Evolutionary conservation across 2,329 filamentous ascomycete genomes (phyloP).

Genomic region (Fusarium sp.): DNA sequence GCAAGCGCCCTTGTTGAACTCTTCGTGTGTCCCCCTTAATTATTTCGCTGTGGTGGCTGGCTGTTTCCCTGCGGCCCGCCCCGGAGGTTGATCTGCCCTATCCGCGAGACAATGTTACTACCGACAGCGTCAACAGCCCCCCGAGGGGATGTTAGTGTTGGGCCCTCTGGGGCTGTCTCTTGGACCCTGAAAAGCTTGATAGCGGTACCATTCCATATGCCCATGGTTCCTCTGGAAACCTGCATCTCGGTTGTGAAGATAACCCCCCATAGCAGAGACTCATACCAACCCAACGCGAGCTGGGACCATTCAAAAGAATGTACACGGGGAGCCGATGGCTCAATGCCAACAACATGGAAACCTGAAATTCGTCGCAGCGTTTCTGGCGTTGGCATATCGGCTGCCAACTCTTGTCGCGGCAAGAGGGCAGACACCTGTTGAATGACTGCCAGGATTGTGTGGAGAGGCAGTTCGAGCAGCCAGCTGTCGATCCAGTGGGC

Average conservation of each 20-base stretch:
- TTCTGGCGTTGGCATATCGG: constrained; percentile 54
- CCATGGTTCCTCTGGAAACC: constrained; percentile 83
- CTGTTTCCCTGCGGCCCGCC: constrained; percentile 48
- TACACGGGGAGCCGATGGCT: constrained; percentile 76
- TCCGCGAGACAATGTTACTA: constrained; percentile 85
- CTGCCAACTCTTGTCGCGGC: constrained; percentile 57
- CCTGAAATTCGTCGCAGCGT: constrained; percentile 64
- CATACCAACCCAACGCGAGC: constrained; percentile 91
- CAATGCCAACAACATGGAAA: constrained; percentile 74
- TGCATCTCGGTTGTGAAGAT: constrained; percentile 92
- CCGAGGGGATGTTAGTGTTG: constrained; percentile 82
- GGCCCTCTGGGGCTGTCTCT: constrained; percentile 80
- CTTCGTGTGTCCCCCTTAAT: constrained; percentile 3
- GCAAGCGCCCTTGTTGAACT: not conserved
- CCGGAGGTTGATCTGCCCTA: constrained; percentile 80
- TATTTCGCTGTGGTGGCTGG: constrained; percentile 26
- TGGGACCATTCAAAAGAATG: constrained; percentile 96
- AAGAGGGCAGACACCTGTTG: constrained; percentile 68
- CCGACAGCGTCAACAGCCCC: constrained; percentile 94
- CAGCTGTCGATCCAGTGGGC: constrained; percentile 89
- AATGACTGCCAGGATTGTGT: constrained; percentile 83
- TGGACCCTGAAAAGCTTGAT: constrained; percentile 92
- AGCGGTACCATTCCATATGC: constrained; percentile 90
- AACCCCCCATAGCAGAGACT: constrained; percentile 91
- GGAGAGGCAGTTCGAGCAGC: constrained; percentile 89